Evolutionary conservation across 2,329 filamentous ascomycete genomes (phyloP).

Genomic region (Aurifilum marmelostoma): DNA sequence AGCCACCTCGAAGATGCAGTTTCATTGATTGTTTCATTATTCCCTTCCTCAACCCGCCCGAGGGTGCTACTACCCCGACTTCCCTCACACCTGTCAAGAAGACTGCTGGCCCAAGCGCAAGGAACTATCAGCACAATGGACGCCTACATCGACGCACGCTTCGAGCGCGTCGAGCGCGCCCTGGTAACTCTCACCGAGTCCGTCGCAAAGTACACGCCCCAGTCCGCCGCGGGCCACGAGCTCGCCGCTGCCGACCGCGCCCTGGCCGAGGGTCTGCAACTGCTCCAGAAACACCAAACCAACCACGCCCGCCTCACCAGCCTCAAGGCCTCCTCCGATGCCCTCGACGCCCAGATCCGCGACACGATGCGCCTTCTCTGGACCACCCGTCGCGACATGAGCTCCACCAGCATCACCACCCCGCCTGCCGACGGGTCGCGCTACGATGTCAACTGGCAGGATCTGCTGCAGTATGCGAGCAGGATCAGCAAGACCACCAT

Average conservation of each 20-base stretch:
- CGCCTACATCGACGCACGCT: slow-evolving; percentile 61
- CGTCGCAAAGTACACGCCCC: slow-evolving; percentile 81
- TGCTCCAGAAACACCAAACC: slow-evolving; percentile 72
- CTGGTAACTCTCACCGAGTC: slow-evolving; percentile 75
- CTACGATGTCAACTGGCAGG: slow-evolving; percentile 67
- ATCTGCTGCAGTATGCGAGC: slow-evolving; percentile 77
- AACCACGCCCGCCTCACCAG: slow-evolving; percentile 71
- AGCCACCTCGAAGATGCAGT: neutral
- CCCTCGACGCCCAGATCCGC: slow-evolving; percentile 73
- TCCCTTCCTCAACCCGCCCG: neutral
- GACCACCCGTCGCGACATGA: slow-evolving; percentile 72
- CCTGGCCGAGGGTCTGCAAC: slow-evolving; percentile 65
- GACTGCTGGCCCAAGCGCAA: neutral
- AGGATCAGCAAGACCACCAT: slow-evolving; percentile 81
- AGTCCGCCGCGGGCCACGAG: slow-evolving; percentile 66
- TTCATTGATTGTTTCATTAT: neutral
- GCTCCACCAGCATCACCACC: slow-evolving; percentile 61
- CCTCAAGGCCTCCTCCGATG: slow-evolving; percentile 67
- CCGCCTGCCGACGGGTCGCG: slow-evolving; percentile 55
- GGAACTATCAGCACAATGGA: slow-evolving; percentile 55
- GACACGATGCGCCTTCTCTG: slow-evolving; percentile 71
- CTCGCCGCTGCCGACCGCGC: slow-evolving; percentile 72
- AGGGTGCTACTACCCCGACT: neutral
- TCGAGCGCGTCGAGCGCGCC: slow-evolving; percentile 68
- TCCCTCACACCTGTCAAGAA: neutral